These are phyloP conservation scores for Hemisphaericaspora xylanilytica DNA, from an alignment of 1,139 yeast genomes.

Conservation along the genomic window DNA sequence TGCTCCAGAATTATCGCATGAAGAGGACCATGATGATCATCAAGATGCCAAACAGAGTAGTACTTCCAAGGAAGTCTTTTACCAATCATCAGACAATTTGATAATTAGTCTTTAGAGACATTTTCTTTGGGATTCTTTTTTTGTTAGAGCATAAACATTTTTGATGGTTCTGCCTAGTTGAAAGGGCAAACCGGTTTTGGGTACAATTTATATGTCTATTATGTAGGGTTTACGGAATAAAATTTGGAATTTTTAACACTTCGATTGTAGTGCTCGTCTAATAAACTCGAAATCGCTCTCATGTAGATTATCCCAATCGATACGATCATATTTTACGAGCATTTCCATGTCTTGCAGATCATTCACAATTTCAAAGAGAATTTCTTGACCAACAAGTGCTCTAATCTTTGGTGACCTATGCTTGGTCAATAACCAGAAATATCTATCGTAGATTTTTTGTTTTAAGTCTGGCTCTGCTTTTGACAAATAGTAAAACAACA, in stretches of 20 bases:
- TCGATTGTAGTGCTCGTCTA: neutral
- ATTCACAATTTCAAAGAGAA: slow-evolving; percentile 30
- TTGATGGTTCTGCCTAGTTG: too few relatives aligned
- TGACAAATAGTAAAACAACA: slow-evolving; percentile 35
- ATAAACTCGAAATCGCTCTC: slow-evolving; percentile 7
- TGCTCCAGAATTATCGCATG: neutral
- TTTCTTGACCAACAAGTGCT: slow-evolving; percentile 28
- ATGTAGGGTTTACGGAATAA: too few relatives aligned
- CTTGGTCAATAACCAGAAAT: slow-evolving; percentile 28
- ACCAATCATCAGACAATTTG: slow-evolving; percentile 31
- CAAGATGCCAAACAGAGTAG: neutral
- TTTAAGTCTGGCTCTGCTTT: slow-evolving; percentile 7
- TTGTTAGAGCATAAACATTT: too few relatives aligned
- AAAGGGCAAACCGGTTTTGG: too few relatives aligned
- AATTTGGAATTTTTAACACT: too few relatives aligned
- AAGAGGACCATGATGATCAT: neutral
- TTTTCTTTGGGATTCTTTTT: too few relatives aligned
- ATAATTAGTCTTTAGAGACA: slow-evolving; percentile 25
- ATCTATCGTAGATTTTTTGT: slow-evolving; percentile 23
- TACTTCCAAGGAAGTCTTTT: slow-evolving; percentile 18
- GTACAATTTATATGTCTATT: neutral
- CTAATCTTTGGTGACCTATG: slow-evolving; percentile 32
- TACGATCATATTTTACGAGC: slow-evolving; percentile 7
- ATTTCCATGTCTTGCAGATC: slow-evolving; percentile 16
- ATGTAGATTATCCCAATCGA: slow-evolving; percentile 25